Evolutionary conservation across 257 asterid genomes (phyloP), one percentile per base, ranked within the genome.

Genomic region (Petrea volubilis): DNA sequence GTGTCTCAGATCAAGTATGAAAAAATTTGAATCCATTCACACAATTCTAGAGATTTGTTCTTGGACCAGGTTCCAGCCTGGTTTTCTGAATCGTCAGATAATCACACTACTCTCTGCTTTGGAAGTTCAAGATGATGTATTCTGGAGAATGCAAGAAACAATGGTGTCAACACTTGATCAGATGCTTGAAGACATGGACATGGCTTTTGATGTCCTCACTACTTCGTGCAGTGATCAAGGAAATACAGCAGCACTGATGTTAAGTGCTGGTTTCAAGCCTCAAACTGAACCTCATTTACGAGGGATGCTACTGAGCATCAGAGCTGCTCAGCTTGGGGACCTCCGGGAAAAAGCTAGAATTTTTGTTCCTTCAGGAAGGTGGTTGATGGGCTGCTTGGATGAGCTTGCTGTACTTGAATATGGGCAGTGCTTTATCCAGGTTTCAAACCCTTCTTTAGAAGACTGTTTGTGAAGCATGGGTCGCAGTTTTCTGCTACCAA

Each of bases 381-480:
- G 97, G 98, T 82, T 95, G 82, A 88, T 95, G 98, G 97, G 99
- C 46, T 95, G 97, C 68, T 72, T 95, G 74, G 98, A 95, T 72
- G 99, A 95, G 81, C 77, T 83, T 61, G 91, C 84, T n/a, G 70
- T 77, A 36, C 96, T 95, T 52, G 94, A 85, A 77, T 83, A 88
- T 33, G 98, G 99, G 29, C 92, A 92, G 47, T 92, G 98, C 80
- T 95, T 90, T 69, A 74, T 95, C 80, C 98, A 88, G 72, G 96
- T 92, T 28, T 88, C 99, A 15, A 78, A 27, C 40, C 91, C 96
- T 64, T 85, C 86, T 7, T 52, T 89, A 27, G 97, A 89, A 65
- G 84, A 77, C 40, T 90, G 90, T 72, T 95, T 60, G 81, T 76
- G 38, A 82, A 82, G 65, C 96, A 95, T 60, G 99, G 97, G 3